Base-by-base conservation (phyloP, 441 rosid genomes). In the Omphalea diandra region DNA sequence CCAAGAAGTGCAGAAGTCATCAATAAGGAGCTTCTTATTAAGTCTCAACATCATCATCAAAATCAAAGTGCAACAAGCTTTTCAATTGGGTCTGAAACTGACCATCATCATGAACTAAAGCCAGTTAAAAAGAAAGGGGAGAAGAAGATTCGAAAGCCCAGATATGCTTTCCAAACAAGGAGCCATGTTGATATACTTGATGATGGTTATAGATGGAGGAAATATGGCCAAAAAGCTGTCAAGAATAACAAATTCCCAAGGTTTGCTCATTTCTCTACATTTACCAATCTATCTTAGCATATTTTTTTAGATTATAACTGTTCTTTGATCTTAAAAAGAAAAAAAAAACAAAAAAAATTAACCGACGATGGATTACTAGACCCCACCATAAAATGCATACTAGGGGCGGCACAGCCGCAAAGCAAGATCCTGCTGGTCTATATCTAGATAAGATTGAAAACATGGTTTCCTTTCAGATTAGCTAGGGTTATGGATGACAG, bases 171-270 rank as follows among this genome's bases (percentile, higher is more conserved):
- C 54, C 90, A 83, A 68, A 86, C 90, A 1, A 79, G 87, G 73
- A 87, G 91, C 43, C 87, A 79, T 17, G 86, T 87, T 67, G 84
- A 84, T 79, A 76, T 85, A 50, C 77, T 87, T 1, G 86, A 86
- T 36, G 88, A 80, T 77, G 88, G 86, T 20, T 80, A 84, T 73
- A 76, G 87, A 2, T 83, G 85, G 88, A 78, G 85, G 75, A 84
- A 84, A 66, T 83, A 84, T 62, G 90, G 90, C 1, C 90, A 86
- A 63, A 86, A 86, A 61, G 82, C 86, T 6, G 86, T 86, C 12
- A 86, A 86, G 67, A 79, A 77, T 76, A 83, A 82, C 83, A 86
- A 76, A 76, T 86, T 86, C 27, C 90, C 90, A 5, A 83, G 90
- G 89, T 85, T 20, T 47, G 67, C 10, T 5, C 9, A 61, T 46